A percentile compares a stretch with the other conserved stretches of the same genome.
These are phyloP conservation scores for Centaurea solstitialis DNA, from an alignment of 129 eudicot species.

Conservation along the genomic window DNA sequence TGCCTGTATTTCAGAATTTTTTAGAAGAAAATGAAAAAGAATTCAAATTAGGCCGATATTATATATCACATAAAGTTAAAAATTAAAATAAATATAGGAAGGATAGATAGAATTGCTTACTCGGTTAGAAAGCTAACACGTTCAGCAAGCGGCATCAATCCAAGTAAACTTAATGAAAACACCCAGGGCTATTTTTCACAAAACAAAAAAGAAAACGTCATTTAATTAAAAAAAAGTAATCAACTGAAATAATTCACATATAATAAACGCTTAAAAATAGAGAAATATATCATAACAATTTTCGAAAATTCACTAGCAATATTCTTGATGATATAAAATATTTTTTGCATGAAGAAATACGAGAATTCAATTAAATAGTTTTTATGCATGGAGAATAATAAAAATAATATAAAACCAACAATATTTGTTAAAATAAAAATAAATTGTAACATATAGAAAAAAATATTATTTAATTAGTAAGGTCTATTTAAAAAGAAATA, in stretches of 20 bases:
- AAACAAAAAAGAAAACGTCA: neutral
- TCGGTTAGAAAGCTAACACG: constrained; percentile 89
- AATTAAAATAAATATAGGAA: neutral
- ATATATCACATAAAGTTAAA: neutral
- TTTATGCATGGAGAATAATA: neutral
- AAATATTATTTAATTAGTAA: neutral
- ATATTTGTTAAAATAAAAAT: neutral
- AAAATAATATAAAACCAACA: neutral
- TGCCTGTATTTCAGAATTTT: constrained; percentile 50
- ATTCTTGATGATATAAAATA: neutral
- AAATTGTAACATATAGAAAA: neutral
- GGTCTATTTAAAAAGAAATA: no score
- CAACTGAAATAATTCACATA: neutral
- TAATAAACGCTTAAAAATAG: neutral
- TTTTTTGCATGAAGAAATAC: neutral
- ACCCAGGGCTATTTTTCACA: constrained; percentile 72
- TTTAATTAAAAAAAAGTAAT: neutral
- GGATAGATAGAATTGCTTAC: constrained; percentile 40
- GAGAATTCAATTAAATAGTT: neutral
- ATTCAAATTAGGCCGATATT: neutral
- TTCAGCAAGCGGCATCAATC: constrained; percentile 86
- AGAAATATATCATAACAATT: no score
- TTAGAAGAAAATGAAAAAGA: neutral
- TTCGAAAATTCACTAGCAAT: neutral
- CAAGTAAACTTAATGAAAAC: constrained; percentile 76